Conservation (phyloP, 2,329 filamentous ascomycete species). For the Amphichorda felina region DNA sequence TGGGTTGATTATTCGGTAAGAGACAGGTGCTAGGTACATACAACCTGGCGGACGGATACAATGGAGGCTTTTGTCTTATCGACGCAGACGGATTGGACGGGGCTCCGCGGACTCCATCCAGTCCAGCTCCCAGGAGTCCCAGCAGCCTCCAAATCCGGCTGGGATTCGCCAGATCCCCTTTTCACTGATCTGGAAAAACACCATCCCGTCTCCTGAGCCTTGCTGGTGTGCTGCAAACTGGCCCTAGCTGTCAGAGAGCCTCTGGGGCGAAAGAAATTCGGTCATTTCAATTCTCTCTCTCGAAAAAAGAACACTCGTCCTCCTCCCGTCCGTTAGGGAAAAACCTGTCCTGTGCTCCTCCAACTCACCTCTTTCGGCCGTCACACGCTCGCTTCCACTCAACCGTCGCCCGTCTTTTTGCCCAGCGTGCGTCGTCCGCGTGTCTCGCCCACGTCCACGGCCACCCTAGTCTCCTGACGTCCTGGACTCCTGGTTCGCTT, state of each 20-base stretch:
- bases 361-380: neutral
- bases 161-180: too few relatives aligned
- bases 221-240: neutral
- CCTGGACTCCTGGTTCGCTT: neutral
- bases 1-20: too few relatives aligned
- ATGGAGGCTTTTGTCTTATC: too few relatives aligned
- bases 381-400: neutral
- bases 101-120: too few relatives aligned
- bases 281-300: neutral
- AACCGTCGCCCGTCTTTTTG: neutral
- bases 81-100: too few relatives aligned
- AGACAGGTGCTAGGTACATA: too few relatives aligned
- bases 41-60: too few relatives aligned
- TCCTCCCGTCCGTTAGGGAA: neutral
- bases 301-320: neutral
- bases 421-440: neutral
- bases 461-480: neutral
- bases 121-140: too few relatives aligned
- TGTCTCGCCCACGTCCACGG: neutral
- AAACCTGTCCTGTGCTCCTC: neutral
- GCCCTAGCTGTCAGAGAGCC: neutral
- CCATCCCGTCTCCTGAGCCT: conserved; percentile 4
- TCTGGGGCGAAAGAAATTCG: neutral
- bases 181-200: conserved; percentile 4
- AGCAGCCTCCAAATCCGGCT: too few relatives aligned